Conservation (phyloP, 2,329 filamentous ascomycete genomes). For the Alternaria postmessia region DNA sequence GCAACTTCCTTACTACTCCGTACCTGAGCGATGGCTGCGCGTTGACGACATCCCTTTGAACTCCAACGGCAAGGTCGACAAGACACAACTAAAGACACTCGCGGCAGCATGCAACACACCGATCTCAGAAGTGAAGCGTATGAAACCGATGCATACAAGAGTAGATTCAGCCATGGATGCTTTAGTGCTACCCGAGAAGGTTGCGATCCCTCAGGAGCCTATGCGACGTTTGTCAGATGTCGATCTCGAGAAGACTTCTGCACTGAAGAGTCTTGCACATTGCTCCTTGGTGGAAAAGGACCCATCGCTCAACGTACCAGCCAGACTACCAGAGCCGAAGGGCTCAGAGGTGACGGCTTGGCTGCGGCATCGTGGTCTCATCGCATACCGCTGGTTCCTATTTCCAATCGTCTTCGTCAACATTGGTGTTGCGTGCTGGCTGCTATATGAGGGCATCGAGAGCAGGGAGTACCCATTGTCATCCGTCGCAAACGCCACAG, state of each 20-base stretch:
- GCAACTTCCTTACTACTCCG: slow-evolving; percentile 64
- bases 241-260: slow-evolving; percentile 20
- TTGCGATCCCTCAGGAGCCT: neutral
- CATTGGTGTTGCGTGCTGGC: slow-evolving; percentile 35
- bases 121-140: neutral
- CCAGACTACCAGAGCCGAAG: slow-evolving; percentile 34
- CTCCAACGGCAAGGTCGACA: slow-evolving; percentile 66
- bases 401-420: slow-evolving; percentile 40
- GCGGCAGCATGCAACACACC: neutral
- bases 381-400: slow-evolving; percentile 45
- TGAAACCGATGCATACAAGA: neutral
- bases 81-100: slow-evolving; percentile 54
- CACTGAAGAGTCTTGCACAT: slow-evolving; percentile 22
- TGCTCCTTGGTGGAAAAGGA: slow-evolving; percentile 14
- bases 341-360: slow-evolving; percentile 40
- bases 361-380: slow-evolving; percentile 44
- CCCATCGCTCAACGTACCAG: slow-evolving; percentile 27
- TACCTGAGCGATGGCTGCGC: slow-evolving; percentile 58
- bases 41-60: slow-evolving; percentile 60
- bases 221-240: neutral
- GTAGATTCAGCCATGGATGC: slow-evolving; percentile 7
- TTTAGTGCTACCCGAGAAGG: neutral
- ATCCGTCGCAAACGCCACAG: slow-evolving; percentile 47
- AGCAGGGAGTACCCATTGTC: slow-evolving; percentile 32
- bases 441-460: slow-evolving; percentile 34